Percentiles rank a stretch among this genome's conserved stretches.
Evolutionary conservation across 2,329 filamentous ascomycete genomes (phyloP).

Genomic region (Cladosporium sp.): DNA sequence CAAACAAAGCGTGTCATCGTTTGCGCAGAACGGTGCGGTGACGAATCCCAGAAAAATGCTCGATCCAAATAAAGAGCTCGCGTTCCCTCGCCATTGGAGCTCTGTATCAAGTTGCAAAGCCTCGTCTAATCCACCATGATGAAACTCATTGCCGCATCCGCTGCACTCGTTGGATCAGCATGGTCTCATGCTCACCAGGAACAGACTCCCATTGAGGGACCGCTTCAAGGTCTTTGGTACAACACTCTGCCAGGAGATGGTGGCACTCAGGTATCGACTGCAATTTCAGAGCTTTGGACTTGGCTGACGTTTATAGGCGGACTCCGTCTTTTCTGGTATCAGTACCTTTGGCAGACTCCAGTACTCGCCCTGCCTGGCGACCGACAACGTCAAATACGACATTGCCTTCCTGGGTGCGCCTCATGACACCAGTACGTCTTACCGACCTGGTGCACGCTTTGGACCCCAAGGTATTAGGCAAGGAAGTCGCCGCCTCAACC

Average conservation of each 20-base stretch:
- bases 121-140: neutral
- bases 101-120: no score
- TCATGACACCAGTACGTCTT: slow-evolving; percentile 83
- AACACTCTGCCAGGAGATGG: slow-evolving; percentile 78
- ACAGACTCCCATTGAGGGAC: slow-evolving; percentile 62
- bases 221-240: slow-evolving; percentile 75
- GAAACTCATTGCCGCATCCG: slow-evolving; percentile 15
- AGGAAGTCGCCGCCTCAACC: slow-evolving; percentile 78
- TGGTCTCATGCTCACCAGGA: slow-evolving; percentile 57
- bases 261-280: slow-evolving; percentile 64
- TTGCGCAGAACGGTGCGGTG: no score
- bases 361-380: slow-evolving; percentile 73
- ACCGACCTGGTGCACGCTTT: slow-evolving; percentile 78
- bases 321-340: slow-evolving; percentile 85
- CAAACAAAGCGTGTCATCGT: no score
- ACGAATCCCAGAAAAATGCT: no score
- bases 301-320: slow-evolving; percentile 53
- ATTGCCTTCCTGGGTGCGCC: slow-evolving; percentile 83
- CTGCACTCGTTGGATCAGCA: slow-evolving; percentile 43
- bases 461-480: slow-evolving; percentile 81
- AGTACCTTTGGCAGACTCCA: slow-evolving; percentile 77
- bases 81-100: no score
- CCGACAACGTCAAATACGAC: slow-evolving; percentile 67
- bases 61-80: no score
- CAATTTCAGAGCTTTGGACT: neutral